Percentiles rank a stretch among this genome's conserved stretches.
These are phyloP conservation scores for Sordaria brevicollis DNA, from an alignment of 495 filamentous ascomycete species.

Conservation along the genomic window DNA sequence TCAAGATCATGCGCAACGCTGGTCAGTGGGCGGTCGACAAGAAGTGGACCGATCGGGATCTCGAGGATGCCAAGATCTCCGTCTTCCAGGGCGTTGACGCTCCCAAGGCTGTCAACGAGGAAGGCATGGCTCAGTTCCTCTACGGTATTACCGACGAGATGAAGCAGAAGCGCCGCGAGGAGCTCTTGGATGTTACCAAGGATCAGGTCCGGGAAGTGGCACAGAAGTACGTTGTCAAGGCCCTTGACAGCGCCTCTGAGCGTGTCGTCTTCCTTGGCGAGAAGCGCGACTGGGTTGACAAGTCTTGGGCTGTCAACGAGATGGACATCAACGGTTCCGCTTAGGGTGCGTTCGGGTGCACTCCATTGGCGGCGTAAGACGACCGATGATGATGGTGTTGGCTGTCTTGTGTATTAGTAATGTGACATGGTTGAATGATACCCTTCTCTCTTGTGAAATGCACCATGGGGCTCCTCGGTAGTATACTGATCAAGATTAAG, in stretches of 20 bases:
- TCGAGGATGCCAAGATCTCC: constrained; percentile 91
- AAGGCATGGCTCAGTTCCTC: constrained; percentile 78
- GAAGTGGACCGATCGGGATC: constrained; percentile 73
- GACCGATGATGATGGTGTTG: neutral
- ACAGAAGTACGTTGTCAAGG: constrained; percentile 69
- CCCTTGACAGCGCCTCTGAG: constrained; percentile 39
- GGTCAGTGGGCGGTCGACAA: constrained; percentile 78
- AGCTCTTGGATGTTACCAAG: constrained; percentile 76
- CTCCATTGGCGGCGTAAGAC: neutral
- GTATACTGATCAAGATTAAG: neutral
- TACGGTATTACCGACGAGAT: constrained; percentile 80
- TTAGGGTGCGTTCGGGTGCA: no score
- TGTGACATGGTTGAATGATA: constrained; percentile 29
- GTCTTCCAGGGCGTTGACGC: constrained; percentile 97
- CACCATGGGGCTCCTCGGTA: neutral
- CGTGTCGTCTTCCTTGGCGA: constrained; percentile 71
- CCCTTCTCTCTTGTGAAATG: constrained; percentile 26
- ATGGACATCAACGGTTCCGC: constrained; percentile 37
- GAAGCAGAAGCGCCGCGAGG: constrained; percentile 76
- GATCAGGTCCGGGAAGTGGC: constrained; percentile 73
- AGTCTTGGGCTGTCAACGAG: constrained; percentile 39
- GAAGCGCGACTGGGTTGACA: constrained; percentile 65
- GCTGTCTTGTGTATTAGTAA: constrained; percentile 15
- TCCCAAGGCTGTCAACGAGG: constrained; percentile 73
- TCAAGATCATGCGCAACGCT: constrained; percentile 74